Base-by-base conservation (phyloP, 2,329 filamentous ascomycete species). In the Penicillium sp. region DNA sequence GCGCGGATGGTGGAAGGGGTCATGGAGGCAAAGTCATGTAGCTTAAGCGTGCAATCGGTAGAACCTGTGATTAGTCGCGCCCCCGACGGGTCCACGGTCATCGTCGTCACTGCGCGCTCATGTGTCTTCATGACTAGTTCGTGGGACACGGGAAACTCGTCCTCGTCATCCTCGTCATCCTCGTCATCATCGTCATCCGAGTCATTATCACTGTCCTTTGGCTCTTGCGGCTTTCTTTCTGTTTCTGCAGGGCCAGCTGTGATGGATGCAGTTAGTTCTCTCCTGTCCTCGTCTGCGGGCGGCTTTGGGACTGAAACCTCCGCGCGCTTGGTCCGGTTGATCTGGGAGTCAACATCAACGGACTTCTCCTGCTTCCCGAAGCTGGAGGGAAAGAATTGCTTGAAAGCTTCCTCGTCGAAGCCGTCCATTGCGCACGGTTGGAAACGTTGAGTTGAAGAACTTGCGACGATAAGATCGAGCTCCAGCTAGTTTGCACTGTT, bases 21-120 rank as follows among this genome's bases (percentile, higher is more conserved):
- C 87, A 99, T 95, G 42, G 92, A 89, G 2, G 92, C 85, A 69
- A 99, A 95, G 69, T 99, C 92, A 74, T 96, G 91, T 16, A 99
- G 79, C 68, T 96, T 97, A 64, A 97, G 77, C 1, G 85, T 89
- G 71, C 91, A 95, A 72, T 99, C 94, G 54, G 87, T 88, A 5
- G 92, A 96, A 20, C 89, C 92, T n/a, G 90, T 94, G 43, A 92
- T 85, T 67, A 99, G 77, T 62, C 94, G 84, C 42, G 86, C 87
- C 10, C 94, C 94, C 0, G 91, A 85, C 0, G 89, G 86, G 72
- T 99, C 94, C 43, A 96, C 79, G 2, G 92, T 87, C 50, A 91
- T 80, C 0, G 89, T 87, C 6, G 92, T 96, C 38, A 97, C 84
- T 5, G 92, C 85, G 54, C 89, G 86, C 31, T 94, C 89, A 69